A percentile compares a stretch with the other conserved stretches of the same genome.
phyloP scores from a whole-genome alignment of 352 stramenopile species.

The Pythium phragmiticola region DNA sequence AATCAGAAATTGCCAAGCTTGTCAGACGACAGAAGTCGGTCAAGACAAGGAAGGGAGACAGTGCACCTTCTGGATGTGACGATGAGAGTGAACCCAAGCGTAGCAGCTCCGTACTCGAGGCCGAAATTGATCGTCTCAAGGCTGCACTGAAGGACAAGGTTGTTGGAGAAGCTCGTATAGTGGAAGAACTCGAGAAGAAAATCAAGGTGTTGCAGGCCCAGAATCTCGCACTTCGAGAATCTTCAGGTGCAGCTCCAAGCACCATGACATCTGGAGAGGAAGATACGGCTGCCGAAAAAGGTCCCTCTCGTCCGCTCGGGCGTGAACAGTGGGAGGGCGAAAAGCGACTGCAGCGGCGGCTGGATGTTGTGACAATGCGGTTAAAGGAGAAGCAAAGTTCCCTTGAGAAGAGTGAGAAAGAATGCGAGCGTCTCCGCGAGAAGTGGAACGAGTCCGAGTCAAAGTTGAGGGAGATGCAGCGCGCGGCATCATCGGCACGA shows the following conservation, averaged over 20 bases:
- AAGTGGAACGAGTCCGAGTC: slow-evolving; percentile 35
- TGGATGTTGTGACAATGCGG: slow-evolving; percentile 59
- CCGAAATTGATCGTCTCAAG: slow-evolving; percentile 57
- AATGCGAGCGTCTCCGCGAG: slow-evolving; percentile 40
- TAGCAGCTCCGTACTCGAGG: slow-evolving; percentile 21
- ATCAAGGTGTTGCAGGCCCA: slow-evolving; percentile 75
- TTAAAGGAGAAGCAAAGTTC: slow-evolving; percentile 74
- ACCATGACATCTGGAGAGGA: background rate
- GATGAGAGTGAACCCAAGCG: background rate
- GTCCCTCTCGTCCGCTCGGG: background rate
- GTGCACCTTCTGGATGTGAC: background rate
- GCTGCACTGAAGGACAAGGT: slow-evolving; percentile 56
- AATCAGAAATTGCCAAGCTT: slow-evolving; percentile 18
- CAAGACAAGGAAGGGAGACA: slow-evolving; percentile 12
- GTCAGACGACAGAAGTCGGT: slow-evolving; percentile 23
- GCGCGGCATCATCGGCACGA: slow-evolving; percentile 13
- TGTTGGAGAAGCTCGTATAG: slow-evolving; percentile 38
- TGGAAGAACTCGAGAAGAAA: slow-evolving; percentile 67
- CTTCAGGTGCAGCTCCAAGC: slow-evolving; percentile 15
- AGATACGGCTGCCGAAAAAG: background rate
- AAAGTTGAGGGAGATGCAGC: slow-evolving; percentile 30
- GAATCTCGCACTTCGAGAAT: slow-evolving; percentile 76
- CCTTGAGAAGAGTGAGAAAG: slow-evolving; percentile 37
- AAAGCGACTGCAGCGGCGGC: slow-evolving; percentile 66
- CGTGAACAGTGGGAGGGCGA: slow-evolving; percentile 55